These are phyloP conservation scores for Lagenidium giganteum DNA, from an alignment of 352 stramenopile species.

Conservation along the genomic window DNA sequence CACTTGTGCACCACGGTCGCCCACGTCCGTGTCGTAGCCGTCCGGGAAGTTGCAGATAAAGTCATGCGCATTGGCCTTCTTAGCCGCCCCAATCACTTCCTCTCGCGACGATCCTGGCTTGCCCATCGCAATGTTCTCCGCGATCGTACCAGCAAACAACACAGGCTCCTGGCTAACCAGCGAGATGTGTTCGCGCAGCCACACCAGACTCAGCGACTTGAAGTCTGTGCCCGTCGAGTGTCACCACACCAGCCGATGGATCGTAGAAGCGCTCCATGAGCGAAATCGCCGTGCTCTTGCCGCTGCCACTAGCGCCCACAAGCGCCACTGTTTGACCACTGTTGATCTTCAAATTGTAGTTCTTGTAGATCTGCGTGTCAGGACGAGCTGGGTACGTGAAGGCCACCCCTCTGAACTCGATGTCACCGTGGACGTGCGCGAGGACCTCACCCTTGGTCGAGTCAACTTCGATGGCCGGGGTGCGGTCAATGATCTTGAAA, in stretches of 20 bases:
- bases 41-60: slow-evolving; percentile 78
- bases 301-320: slow-evolving; percentile 70
- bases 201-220: slow-evolving; percentile 32
- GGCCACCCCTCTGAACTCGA: slow-evolving; percentile 36
- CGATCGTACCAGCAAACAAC: slow-evolving; percentile 30
- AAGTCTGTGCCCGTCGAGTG: slow-evolving; percentile 60
- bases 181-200: slow-evolving; percentile 26
- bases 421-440: slow-evolving; percentile 11
- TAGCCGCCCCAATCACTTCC: slow-evolving; percentile 66
- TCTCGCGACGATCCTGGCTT: slow-evolving; percentile 32
- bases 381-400: slow-evolving; percentile 58
- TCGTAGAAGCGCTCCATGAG: slow-evolving; percentile 78
- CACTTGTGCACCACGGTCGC: slow-evolving; percentile 63
- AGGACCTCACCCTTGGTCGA: slow-evolving; percentile 7
- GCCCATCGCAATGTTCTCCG: slow-evolving; percentile 45
- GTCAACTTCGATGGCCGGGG: slow-evolving; percentile 22
- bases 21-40: slow-evolving; percentile 56
- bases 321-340: slow-evolving; percentile 70
- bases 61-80: slow-evolving; percentile 78
- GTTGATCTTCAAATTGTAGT: slow-evolving; percentile 49
- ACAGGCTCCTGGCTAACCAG: slow-evolving; percentile 67
- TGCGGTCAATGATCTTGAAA: slow-evolving; percentile 49
- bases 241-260: slow-evolving; percentile 25
- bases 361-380: slow-evolving; percentile 49
- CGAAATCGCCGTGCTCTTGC: slow-evolving; percentile 71